Percentiles rank a stretch among this genome's conserved stretches.
Evolutionary conservation across 2,329 filamentous ascomycete genomes (phyloP).

Genomic region (Fusarium nematophilum): DNA sequence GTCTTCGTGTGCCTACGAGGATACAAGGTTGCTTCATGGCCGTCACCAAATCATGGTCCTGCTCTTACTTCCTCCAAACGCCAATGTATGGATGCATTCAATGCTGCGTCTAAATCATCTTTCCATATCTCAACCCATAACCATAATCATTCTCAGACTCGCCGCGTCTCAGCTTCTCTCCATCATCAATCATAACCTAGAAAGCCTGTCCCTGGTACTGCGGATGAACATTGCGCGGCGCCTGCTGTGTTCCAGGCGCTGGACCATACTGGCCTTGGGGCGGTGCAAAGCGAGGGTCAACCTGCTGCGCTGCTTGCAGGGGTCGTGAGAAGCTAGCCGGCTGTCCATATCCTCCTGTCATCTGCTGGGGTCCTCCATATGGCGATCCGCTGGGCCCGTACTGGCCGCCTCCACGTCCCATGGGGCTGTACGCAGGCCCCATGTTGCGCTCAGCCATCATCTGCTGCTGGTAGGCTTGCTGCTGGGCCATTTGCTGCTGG

Average conservation of each 20-base stretch:
- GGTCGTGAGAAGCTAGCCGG: conserved; percentile 49
- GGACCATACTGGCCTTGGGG: conserved; percentile 48
- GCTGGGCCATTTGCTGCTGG: conserved; percentile 37
- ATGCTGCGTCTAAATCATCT: conserved; percentile 26
- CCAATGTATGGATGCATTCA: conserved; percentile 29
- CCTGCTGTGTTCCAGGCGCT: conserved; percentile 29
- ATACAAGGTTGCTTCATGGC: conserved; percentile 25
- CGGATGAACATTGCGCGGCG: conserved; percentile 39
- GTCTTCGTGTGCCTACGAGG: conserved; percentile 21
- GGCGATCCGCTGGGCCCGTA: conserved; percentile 34
- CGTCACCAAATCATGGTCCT: conserved; percentile 21
- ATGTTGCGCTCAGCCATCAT: conserved; percentile 42
- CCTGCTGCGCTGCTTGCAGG: conserved; percentile 45
- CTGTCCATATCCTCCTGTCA: conserved; percentile 27
- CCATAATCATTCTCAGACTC: conserved; percentile 11
- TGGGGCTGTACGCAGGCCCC: conserved; percentile 40
- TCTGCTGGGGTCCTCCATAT: conserved; percentile 40
- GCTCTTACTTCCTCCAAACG: conserved; percentile 30
- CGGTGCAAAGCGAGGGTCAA: conserved; percentile 44
- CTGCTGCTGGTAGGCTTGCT: conserved; percentile 43
- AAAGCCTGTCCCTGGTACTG: conserved; percentile 54
- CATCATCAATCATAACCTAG: conserved; percentile 27
- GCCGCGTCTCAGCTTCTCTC: not conserved
- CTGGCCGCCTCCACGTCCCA: conserved; percentile 36
- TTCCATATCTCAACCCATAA: conserved; percentile 21